Evolutionary conservation across 371 early-diverging fungal genomes (phyloP), one percentile per base, ranked within the genome.

Genomic region (Mortierella sp.): DNA sequence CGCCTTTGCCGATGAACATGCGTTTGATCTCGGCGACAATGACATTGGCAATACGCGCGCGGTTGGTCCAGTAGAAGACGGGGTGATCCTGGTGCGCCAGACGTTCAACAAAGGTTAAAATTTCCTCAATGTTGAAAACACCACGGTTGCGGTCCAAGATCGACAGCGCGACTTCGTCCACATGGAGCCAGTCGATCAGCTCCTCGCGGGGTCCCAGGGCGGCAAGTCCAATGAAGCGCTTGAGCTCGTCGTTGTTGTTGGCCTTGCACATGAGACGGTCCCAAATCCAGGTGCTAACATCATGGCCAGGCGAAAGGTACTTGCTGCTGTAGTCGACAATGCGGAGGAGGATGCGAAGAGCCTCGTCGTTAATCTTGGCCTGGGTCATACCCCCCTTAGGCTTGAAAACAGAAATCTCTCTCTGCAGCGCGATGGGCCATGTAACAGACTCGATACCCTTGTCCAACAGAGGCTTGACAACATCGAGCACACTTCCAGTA

Each of bases 161-260:
- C 38, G 72, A 47, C 57, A 80, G 34, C 1, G 72, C 65, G 10
- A 80, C 76, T 10, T 58, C 52, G 38, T 86, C 73, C 70, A 80
- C 45, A 68, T 86, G 82, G 7, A 78, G 57, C 87, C 87, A 86
- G 71, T 86, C 87, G 14, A 73, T 34, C 65, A 86, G 28, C 6
- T 78, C 87, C 34, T 68, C 76, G 31, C 71, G 71, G 6, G 87
- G 83, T 21, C 55, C 50, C 52, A 86, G 63, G 9, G 82, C 21
- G 0, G 76, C 80, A 4, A 31, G 54, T 3, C 76, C 83, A 38
- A 86, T 63, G 45, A 45, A 60, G 8, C 55, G 52, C 34, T 57
- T 73, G 70, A 82, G 58, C 4, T 38, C n/a, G n/a, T 21, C 28
- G 21, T 80, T 78, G 58, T 70, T 57, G 21, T 48, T 73, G 28